phyloP scores from a whole-genome alignment of 192 early-diverging fungal genomes.

The Linnemannia hyalina region DNA sequence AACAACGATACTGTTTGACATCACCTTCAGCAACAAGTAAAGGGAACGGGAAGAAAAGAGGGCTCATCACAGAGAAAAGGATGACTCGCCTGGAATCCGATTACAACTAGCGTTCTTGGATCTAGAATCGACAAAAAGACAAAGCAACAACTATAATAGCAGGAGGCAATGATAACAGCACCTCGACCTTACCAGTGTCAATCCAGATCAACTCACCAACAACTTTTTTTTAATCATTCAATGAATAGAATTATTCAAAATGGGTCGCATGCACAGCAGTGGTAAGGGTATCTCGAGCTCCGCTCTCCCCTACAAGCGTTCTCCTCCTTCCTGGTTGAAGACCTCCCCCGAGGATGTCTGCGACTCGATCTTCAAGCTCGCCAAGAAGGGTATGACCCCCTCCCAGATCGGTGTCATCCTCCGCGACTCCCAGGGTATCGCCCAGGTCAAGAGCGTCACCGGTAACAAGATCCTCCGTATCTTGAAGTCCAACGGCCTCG shows the following conservation, averaged over 20 bases:
- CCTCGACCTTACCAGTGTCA: not conserved
- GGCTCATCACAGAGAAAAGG: not conserved
- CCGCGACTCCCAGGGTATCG: slow-evolving; percentile 97
- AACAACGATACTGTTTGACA: too few species aligned
- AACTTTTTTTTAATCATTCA: slow-evolving; percentile 10
- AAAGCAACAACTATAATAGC: not conserved
- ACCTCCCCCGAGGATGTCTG: slow-evolving; percentile 96
- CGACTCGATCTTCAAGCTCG: slow-evolving; percentile 98
- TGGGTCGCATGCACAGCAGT: slow-evolving; percentile 97
- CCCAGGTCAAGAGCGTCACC: slow-evolving; percentile 96
- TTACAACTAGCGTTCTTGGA: not conserved
- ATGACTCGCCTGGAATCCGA: not conserved
- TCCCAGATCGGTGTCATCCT: slow-evolving; percentile 99
- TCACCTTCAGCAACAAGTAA: not conserved
- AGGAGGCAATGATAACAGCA: not conserved
- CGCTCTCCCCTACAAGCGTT: slow-evolving; percentile 96
- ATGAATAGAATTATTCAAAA: slow-evolving; percentile 64
- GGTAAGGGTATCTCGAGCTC: slow-evolving; percentile 96
- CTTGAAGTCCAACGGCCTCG: slow-evolving; percentile 96
- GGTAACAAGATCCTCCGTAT: slow-evolving; percentile 99
- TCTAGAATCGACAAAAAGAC: not conserved
- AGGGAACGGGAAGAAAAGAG: not conserved
- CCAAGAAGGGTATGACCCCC: slow-evolving; percentile 99
- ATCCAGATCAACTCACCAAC: not conserved
- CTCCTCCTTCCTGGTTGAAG: slow-evolving; percentile 98